phyloP scores from a whole-genome alignment of 192 early-diverging fungal species.

The Piromyces finnis region DNA sequence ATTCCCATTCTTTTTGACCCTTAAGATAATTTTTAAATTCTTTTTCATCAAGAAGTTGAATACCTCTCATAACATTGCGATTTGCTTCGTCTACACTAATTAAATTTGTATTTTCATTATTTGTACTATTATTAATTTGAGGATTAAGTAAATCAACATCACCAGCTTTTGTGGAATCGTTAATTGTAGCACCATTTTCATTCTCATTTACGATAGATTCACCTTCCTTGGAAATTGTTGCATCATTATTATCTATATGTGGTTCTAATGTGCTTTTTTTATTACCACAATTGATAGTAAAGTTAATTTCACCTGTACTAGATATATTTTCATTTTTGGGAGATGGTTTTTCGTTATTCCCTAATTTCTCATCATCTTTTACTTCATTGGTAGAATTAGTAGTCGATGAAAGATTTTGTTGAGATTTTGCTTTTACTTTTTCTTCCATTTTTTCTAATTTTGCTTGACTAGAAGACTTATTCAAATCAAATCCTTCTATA shows the following conservation, averaged over 20 bases:
- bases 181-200: not conserved
- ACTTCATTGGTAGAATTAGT: too few relatives aligned
- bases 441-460: not conserved
- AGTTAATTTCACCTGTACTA: not conserved
- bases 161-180: not conserved
- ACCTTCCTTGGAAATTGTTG: too few relatives aligned
- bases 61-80: conserved; percentile 9
- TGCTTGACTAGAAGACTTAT: not conserved
- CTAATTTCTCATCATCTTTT: not conserved
- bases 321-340: too few relatives aligned
- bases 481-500: not conserved
- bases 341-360: not conserved
- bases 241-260: too few relatives aligned
- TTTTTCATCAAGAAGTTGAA: conserved; percentile 23
- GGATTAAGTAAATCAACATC: not conserved
- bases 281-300: not conserved
- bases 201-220: not conserved
- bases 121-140: not conserved
- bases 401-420: too few relatives aligned
- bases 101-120: not conserved
- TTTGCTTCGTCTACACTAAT: not conserved
- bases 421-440: not conserved
- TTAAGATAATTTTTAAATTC: conserved; percentile 33
- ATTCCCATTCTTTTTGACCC: conserved; percentile 21
- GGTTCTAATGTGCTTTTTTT: too few relatives aligned